These are phyloP conservation scores for Wickerhamiella lipophila DNA, from an alignment of 805 yeast genomes.

Conservation along the genomic window DNA sequence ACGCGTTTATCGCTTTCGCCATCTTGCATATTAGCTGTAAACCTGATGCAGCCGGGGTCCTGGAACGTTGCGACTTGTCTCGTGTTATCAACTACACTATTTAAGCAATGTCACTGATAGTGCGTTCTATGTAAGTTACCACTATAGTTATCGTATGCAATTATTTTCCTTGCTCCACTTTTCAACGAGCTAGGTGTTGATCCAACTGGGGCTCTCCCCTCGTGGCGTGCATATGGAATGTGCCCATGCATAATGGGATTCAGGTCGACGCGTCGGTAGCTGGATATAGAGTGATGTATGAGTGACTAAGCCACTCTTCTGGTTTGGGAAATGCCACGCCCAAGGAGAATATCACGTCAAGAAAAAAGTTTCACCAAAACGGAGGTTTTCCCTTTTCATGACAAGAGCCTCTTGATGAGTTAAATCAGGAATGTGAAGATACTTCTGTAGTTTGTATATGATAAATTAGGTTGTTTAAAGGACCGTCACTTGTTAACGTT, in stretches of 20 bases:
- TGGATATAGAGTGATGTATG: not conserved
- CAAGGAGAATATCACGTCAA: no score
- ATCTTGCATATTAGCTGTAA: not conserved
- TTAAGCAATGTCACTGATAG: not conserved
- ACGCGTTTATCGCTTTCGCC: constrained; percentile 4
- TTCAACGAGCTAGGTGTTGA: no score
- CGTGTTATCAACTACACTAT: not conserved
- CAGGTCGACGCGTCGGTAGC: not conserved
- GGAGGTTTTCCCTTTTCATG: not conserved
- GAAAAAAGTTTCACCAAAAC: not conserved
- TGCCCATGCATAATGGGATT: not conserved
- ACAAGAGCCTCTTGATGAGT: no score
- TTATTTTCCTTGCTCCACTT: not conserved
- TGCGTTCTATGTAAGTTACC: not conserved
- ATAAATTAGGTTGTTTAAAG: not conserved
- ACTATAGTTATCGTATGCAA: not conserved
- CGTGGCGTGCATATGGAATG: constrained; percentile 1
- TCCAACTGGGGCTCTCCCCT: not conserved
- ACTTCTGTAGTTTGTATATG: no score
- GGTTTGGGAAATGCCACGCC: not conserved
- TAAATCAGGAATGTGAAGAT: no score
- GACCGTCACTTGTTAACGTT: not conserved
- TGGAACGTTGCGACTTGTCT: not conserved
- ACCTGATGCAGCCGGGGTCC: not conserved
- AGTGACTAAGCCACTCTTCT: not conserved